Base-by-base conservation (phyloP, 2,329 filamentous ascomycete genomes). In the Thielaviopsis ethacetica region DNA sequence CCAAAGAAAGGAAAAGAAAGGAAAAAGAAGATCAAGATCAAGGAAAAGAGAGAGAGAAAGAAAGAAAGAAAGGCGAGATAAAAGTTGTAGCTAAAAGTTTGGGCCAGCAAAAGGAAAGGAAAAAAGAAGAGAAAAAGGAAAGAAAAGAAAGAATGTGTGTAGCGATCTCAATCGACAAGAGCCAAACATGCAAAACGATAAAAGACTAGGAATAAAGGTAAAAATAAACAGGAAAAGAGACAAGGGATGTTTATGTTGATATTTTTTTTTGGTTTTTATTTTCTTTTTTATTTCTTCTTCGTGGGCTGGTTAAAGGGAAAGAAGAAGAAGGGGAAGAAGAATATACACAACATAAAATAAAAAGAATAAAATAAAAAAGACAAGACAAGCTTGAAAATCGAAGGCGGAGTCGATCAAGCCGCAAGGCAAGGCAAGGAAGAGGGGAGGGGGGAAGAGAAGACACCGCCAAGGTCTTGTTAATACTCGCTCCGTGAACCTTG, bases 71-170 rank as follows among this genome's bases (percentile, higher is more conserved):
- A 51, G 54, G 62, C 56, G 54, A 54, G 27, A 30, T 49, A 21
- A 21, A 26, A 21, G 44, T 2, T 49, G 5, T 5, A 49, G n/a
- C 44, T 19, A 19, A 49, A 19, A 21, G 44, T 49, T 19, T 49
- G 17, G 7, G 10, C n/a, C 44, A 49, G 44, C 44, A 49, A 21
- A 24, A 15, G 57, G 63, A 63, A 57, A 60, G 65, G 62, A 62
- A 53, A 53, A 17, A 53, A 53, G 12, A 54, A 13, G 22, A 26
- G 5, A 34, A 38, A 54, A 21, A 41, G 5, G 41, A 54, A n/a
- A 21, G 15, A 19, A 60, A 57, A n/a, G 15, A 52, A 44, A 47
- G 53, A 56, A 51, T 56, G 56, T 44, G 49, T 34, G 53, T 58
- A 49, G 60, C 57, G 60, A 57, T 26, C 41, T 56, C 60, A 59